Percentiles rank a stretch among this genome's conserved stretches.
Conservation (phyloP, 805 yeast genomes). For the Crinitomyces ghanaensis region DNA sequence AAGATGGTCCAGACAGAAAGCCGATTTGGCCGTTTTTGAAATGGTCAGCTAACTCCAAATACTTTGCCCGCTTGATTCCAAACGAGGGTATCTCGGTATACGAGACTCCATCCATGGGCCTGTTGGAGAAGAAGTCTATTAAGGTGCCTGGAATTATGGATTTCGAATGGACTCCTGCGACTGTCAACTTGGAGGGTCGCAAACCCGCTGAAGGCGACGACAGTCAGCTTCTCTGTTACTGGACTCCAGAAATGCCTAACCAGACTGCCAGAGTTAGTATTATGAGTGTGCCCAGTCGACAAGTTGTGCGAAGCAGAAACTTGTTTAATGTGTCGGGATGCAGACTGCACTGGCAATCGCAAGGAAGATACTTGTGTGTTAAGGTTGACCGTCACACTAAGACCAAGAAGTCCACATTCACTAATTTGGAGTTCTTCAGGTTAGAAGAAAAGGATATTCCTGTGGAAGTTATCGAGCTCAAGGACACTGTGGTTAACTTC, state of each 20-base stretch:
- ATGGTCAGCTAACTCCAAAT: conserved; percentile 89
- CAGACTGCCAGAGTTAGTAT: conserved; percentile 92
- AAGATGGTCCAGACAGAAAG: conserved; percentile 33
- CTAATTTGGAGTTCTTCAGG: conserved; percentile 86
- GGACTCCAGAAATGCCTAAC: conserved; percentile 92
- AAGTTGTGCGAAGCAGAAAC: conserved; percentile 80
- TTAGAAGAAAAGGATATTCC: conserved; percentile 83
- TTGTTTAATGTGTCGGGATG: conserved; percentile 90
- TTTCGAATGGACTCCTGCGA: conserved; percentile 91
- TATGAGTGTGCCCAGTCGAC: conserved; percentile 75
- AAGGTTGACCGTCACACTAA: conserved; percentile 96
- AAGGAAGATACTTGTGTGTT: conserved; percentile 74
- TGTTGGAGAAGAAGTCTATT: conserved; percentile 75
- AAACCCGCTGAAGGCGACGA: conserved; percentile 38
- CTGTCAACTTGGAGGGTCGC: conserved; percentile 52
- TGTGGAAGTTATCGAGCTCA: conserved; percentile 85
- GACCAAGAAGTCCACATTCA: conserved; percentile 81
- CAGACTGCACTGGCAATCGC: conserved; percentile 87
- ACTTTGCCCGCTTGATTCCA: conserved; percentile 91
- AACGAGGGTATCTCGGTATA: conserved; percentile 79
- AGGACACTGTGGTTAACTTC: conserved; percentile 76
- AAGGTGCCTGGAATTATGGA: conserved; percentile 78
- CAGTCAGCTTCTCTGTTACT: conserved; percentile 69
- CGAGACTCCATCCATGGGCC: conserved; percentile 65
- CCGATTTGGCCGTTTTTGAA: conserved; percentile 92